Percentiles rank a stretch among this genome's conserved stretches.
These are phyloP conservation scores for Wakefieldia striispora DNA, from an alignment of 768 basidiomycete genomes.

Conservation along the genomic window DNA sequence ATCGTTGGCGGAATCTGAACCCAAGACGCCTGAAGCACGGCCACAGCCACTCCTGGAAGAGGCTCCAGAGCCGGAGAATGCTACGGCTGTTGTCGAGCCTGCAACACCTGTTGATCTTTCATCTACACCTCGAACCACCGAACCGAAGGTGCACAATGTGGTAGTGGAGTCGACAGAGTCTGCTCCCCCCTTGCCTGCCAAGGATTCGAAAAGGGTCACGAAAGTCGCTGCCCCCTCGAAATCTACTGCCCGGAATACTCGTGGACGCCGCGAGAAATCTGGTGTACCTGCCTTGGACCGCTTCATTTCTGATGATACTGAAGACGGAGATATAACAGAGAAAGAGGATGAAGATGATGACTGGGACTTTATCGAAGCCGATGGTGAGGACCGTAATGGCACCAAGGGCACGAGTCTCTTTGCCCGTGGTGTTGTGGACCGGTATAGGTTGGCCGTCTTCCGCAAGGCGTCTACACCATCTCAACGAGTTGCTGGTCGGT, in stretches of 20 bases:
- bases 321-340: conserved; percentile 41
- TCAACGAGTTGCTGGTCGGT: conserved; percentile 43
- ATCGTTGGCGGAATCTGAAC: conserved; percentile 50
- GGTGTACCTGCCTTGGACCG: conserved; percentile 80
- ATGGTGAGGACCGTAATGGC: conserved; percentile 83
- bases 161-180: conserved; percentile 16
- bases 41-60: conserved; percentile 35
- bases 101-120: conserved; percentile 11
- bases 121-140: conserved; percentile 14
- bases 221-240: conserved; percentile 16
- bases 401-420: conserved; percentile 78
- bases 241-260: conserved; percentile 28
- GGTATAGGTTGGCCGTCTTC: conserved; percentile 83
- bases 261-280: conserved; percentile 72
- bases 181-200: conserved; percentile 31
- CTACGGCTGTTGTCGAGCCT: conserved; percentile 12
- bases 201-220: conserved; percentile 30
- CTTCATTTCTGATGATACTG: conserved; percentile 55
- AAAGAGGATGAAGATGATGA: conserved; percentile 66
- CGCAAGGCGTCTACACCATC: conserved; percentile 73
- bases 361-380: conserved; percentile 88
- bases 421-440: conserved; percentile 88
- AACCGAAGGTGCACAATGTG: conserved; percentile 3
- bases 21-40: conserved; percentile 76
- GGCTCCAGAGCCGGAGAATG: conserved; percentile 15